Evolutionary conservation across 2,329 filamentous ascomycete species (phyloP).

Genomic region (Herpotrichia juniperi): DNA sequence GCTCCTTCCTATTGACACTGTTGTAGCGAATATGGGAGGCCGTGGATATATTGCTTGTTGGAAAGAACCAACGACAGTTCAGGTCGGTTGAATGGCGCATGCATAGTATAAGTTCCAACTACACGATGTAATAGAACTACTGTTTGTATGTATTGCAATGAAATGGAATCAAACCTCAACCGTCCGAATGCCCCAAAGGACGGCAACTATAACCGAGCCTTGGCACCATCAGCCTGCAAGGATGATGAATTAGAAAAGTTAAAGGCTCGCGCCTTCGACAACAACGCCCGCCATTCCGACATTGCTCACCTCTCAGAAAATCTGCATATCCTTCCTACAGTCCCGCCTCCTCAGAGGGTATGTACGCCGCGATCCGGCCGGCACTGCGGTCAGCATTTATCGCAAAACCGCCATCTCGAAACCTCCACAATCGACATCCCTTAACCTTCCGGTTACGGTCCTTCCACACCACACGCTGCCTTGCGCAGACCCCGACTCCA

Average conservation of each 20-base stretch:
- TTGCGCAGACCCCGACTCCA: conserved; percentile 33
- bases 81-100: no score
- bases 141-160: no score
- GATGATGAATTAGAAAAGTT: conserved; percentile 4
- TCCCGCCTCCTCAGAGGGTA: conserved; percentile 29
- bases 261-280: neutral
- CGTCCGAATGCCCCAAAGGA: neutral
- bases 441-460: conserved; percentile 32
- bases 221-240: neutral
- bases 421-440: conserved; percentile 44
- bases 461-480: conserved; percentile 40
- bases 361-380: conserved; percentile 49
- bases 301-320: conserved; percentile 17
- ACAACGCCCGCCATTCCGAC: no score
- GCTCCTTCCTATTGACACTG: no score
- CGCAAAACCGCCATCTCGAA: conserved; percentile 43
- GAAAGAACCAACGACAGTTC: no score
- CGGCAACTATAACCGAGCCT: neutral
- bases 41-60: no score
- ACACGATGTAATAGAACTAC: no score
- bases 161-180: no score
- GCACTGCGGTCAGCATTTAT: conserved; percentile 48
- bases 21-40: no score
- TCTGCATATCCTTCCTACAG: conserved; percentile 23
- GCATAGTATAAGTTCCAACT: no score